phyloP scores from a whole-genome alignment of 345 rosid species.

The Cardamine resedifolia region DNA sequence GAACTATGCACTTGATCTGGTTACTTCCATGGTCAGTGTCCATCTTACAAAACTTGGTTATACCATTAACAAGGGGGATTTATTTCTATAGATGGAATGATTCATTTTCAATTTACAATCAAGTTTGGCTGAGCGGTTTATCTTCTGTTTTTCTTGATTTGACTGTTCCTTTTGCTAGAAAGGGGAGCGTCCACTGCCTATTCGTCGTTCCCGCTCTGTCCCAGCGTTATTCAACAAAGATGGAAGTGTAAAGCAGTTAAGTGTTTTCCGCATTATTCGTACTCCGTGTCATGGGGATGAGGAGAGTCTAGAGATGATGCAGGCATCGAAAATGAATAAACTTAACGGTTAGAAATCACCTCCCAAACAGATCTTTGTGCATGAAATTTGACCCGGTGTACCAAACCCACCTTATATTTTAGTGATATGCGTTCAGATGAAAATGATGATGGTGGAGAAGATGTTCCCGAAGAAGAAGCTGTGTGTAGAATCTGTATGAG shows the following conservation, averaged over 20 bases:
- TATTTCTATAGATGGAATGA: not conserved
- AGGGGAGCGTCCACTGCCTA: slow-evolving; percentile 49
- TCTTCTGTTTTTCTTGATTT: not conserved
- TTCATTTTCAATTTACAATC: not conserved
- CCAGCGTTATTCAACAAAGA: slow-evolving; percentile 60
- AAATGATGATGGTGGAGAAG: slow-evolving; percentile 55
- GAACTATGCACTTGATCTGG: slow-evolving; percentile 41
- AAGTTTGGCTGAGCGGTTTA: not conserved
- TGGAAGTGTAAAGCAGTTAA: slow-evolving; percentile 44
- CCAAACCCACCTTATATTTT: slow-evolving; percentile 24
- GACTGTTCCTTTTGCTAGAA: slow-evolving; percentile 44
- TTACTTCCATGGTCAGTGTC: slow-evolving; percentile 45
- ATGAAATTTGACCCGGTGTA: not conserved
- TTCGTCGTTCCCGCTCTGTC: slow-evolving; percentile 82
- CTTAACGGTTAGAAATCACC: slow-evolving; percentile 10
- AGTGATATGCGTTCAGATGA: slow-evolving; percentile 59
- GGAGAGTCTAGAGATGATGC: slow-evolving; percentile 16
- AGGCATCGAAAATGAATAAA: slow-evolving; percentile 27
- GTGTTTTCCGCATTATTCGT: slow-evolving; percentile 65
- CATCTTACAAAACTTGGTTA: slow-evolving; percentile 1
- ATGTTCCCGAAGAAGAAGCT: slow-evolving; percentile 85
- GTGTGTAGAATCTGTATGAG: slow-evolving; percentile 89
- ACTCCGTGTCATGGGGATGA: slow-evolving; percentile 37
- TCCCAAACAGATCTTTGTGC: not conserved
- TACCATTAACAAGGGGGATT: not conserved